These are phyloP conservation scores for Haplosporangium sp. DNA, from an alignment of 371 early-diverging fungal genomes.

Conservation along the genomic window DNA sequence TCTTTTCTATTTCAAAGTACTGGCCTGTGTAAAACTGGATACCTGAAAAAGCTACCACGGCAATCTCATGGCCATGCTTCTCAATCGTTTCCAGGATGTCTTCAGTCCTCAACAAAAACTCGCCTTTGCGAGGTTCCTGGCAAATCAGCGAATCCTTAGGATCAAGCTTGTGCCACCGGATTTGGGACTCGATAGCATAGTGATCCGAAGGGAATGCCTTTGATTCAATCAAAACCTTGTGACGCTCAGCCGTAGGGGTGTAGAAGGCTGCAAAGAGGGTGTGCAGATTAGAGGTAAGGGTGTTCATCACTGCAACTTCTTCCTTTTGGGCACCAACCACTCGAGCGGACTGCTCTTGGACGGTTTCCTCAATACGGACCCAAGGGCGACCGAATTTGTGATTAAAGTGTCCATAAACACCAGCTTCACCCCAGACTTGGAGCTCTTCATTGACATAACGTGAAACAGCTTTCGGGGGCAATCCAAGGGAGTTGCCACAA, in stretches of 20 bases:
- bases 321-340: slow-evolving; percentile 86
- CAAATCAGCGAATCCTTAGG: slow-evolving; percentile 80
- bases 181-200: slow-evolving; percentile 91
- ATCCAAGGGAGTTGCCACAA: slow-evolving; percentile 94
- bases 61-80: slow-evolving; percentile 79
- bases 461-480: slow-evolving; percentile 81
- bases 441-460: slow-evolving; percentile 86
- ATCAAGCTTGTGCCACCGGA: slow-evolving; percentile 83
- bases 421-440: slow-evolving; percentile 83
- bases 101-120: slow-evolving; percentile 75
- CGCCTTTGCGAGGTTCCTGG: slow-evolving; percentile 81
- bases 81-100: slow-evolving; percentile 86
- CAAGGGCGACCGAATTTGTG: slow-evolving; percentile 90
- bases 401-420: slow-evolving; percentile 72
- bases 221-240: slow-evolving; percentile 92
- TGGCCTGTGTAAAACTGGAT: slow-evolving; percentile 98
- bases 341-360: slow-evolving; percentile 76
- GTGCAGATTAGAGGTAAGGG: slow-evolving; percentile 94
- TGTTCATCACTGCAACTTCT: slow-evolving; percentile 94
- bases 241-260: slow-evolving; percentile 78
- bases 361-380: slow-evolving; percentile 86
- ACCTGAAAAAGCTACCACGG: slow-evolving; percentile 92
- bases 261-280: slow-evolving; percentile 93
- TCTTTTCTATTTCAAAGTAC: slow-evolving; percentile 87
- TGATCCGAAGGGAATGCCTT: slow-evolving; percentile 97